Conservation (phyloP, 768 basidiomycete genomes). For the Lactifluus hygrophoroides region DNA sequence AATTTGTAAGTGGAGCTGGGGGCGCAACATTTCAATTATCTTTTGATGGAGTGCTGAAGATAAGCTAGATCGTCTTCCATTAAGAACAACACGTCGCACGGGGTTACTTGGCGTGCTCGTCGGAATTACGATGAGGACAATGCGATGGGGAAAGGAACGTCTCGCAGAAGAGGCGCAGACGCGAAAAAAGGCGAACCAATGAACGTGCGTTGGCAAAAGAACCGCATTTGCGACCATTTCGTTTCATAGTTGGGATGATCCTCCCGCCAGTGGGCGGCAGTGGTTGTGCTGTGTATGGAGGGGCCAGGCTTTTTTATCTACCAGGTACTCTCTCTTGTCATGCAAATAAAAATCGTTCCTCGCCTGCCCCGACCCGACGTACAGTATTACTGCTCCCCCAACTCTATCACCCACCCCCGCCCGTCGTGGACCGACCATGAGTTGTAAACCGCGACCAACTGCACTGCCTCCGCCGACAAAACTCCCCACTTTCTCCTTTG, state of each 20-base stretch:
- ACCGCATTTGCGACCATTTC: conserved; percentile 1
- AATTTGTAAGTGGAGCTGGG: conserved; percentile 42
- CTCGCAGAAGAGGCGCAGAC: conserved; percentile 24
- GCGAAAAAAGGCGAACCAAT: conserved; percentile 22
- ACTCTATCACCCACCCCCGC: too few relatives aligned
- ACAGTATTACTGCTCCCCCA: too few relatives aligned
- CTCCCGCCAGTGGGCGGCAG: background rate
- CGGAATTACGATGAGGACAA: conserved; percentile 43
- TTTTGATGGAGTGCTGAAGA: conserved; percentile 10
- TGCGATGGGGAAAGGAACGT: conserved; percentile 26
- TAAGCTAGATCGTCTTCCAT: conserved; percentile 18
- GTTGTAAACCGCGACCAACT: background rate
- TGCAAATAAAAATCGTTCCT: background rate
- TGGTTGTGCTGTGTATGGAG: background rate
- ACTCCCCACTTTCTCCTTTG: conserved; percentile 6
- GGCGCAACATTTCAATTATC: background rate
- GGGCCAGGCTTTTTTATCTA: conserved; percentile 8
- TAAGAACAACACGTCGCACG: conserved; percentile 13
- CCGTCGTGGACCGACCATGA: too few relatives aligned
- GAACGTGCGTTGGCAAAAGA: conserved; percentile 12
- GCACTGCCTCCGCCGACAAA: background rate
- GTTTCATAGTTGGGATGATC: conserved; percentile 4
- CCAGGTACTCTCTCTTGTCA: background rate
- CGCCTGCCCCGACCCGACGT: background rate
- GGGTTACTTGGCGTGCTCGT: conserved; percentile 47